Evolutionary conservation across 2,329 filamentous ascomycete species (phyloP).

Genomic region (Pezicula neosporulosa): DNA sequence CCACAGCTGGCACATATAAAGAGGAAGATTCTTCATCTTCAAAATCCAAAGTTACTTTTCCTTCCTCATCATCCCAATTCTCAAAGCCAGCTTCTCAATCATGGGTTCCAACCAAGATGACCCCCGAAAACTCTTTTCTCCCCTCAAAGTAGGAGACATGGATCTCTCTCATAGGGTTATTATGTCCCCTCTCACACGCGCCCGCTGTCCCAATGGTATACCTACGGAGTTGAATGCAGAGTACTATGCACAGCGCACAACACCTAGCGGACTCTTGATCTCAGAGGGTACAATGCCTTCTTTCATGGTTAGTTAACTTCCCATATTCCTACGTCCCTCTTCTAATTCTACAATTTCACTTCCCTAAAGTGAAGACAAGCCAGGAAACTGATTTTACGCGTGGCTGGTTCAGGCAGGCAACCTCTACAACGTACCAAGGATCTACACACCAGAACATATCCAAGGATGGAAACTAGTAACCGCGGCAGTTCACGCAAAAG

Average conservation of each 20-base stretch:
- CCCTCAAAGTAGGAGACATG: conserved; percentile 37
- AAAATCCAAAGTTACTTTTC: no score
- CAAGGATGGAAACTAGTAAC: conserved; percentile 58
- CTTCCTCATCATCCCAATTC: no score
- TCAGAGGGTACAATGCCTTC: conserved; percentile 55
- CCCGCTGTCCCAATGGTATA: conserved; percentile 38
- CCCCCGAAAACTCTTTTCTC: conserved; percentile 30
- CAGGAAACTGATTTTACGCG: neutral
- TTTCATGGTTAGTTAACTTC: neutral
- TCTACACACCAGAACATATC: conserved; percentile 53
- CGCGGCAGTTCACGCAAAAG: conserved; percentile 60
- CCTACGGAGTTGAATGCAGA: conserved; percentile 43
- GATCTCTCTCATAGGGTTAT: conserved; percentile 41
- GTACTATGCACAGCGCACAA: conserved; percentile 51
- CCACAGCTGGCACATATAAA: no score
- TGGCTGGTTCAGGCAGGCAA: conserved; percentile 35
- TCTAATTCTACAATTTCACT: no score
- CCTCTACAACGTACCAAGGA: conserved; percentile 51
- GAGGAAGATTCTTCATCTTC: no score
- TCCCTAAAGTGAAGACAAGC: neutral
- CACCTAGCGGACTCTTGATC: conserved; percentile 52
- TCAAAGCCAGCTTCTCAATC: neutral
- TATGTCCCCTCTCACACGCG: conserved; percentile 46
- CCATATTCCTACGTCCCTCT: no score
- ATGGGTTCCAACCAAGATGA: conserved; percentile 4